Evolutionary conservation across 306 rosid species (phyloP), one percentile per base, ranked within the genome.

Genomic region (Gynostemma pentaphyllum): DNA sequence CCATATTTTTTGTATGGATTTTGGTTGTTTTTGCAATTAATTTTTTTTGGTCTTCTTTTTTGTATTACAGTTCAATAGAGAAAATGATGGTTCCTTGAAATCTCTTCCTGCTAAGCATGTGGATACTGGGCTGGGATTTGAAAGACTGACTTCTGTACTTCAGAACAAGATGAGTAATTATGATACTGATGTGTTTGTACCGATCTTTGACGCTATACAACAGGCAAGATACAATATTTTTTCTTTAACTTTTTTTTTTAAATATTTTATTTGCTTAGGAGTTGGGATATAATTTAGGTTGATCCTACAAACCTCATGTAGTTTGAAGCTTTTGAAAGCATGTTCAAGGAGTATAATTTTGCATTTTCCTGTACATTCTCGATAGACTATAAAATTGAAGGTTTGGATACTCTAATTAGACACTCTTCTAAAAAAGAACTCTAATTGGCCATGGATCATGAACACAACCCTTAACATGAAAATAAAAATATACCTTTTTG

Each of bases 81-180:
- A 92, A 73, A 87, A 77, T 68, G 94, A 92, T 76, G 87, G 86
- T 55, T 79, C 95, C 71, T 83, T 92, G 66, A 92, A 88, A 70
- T 45, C 90, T 16, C 77, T 92, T 29, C 99, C 99, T 23, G 92
- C 99, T 51, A 92, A 82, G 87, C 99, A 92, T 78, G 99, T 92
- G 76, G 99, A 92, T 66, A 92, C 90, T 10, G 99, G 99, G 67
- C 0, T 92, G 99, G 99, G 99, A 16, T 92, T 88, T 32, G 99
- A 92, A 77, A 82, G 99, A 67, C 70, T 92, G 78, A 88, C 97
- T 51, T 92, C 99, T 50, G 45, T 88, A 53, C 90, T 92, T 41
- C 99, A 92, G 67, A 72, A 82, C 70, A 88, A 86, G 78, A 76
- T 86, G 97, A 92, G 97, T 85, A 92, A 92, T 75, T 92, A 92